Evolutionary conservation across 495 filamentous ascomycete species (phyloP).

Genomic region (Aspergillus haitiensis): DNA sequence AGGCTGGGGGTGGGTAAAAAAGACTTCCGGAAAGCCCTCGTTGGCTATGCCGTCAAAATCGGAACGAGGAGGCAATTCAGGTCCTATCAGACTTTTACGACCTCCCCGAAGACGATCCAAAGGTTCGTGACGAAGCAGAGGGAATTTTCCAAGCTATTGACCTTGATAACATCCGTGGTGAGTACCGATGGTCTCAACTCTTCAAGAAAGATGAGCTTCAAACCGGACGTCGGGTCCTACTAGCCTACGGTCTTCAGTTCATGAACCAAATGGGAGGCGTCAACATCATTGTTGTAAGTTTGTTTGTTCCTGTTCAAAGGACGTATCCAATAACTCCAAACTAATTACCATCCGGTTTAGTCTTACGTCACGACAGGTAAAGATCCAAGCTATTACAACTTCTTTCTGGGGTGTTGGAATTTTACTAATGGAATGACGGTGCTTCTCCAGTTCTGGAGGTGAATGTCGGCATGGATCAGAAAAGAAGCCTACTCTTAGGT

Average conservation of each 20-base stretch:
- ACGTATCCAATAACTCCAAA: background rate
- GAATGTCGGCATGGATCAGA: constrained; percentile 49
- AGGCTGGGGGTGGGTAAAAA: background rate
- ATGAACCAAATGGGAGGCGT: constrained; percentile 44
- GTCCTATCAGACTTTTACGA: constrained; percentile 53
- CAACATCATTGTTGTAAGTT: constrained; percentile 50
- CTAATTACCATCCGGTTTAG: constrained; percentile 30
- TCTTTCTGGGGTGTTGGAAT: background rate
- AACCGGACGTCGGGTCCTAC: constrained; percentile 50
- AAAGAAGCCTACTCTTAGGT: constrained; percentile 48
- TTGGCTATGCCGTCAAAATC: constrained; percentile 44
- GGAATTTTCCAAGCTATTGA: constrained; percentile 49
- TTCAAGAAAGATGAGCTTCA: constrained; percentile 53
- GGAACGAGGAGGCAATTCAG: constrained; percentile 45
- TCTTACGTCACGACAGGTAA: constrained; percentile 51
- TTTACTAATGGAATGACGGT: constrained; percentile 6
- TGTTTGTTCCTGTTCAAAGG: background rate
- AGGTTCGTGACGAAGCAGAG: constrained; percentile 44
- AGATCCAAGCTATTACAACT: background rate
- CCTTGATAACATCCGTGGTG: constrained; percentile 43
- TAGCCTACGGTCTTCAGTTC: constrained; percentile 43
- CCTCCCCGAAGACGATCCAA: constrained; percentile 35
- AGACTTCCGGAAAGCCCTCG: constrained; percentile 48
- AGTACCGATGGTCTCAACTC: constrained; percentile 48
- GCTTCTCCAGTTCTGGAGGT: constrained; percentile 39